Percentiles rank a stretch among this genome's conserved stretches.
Conservation (phyloP, 495 filamentous ascomycete species). For the Talaromyces wortmannii region DNA sequence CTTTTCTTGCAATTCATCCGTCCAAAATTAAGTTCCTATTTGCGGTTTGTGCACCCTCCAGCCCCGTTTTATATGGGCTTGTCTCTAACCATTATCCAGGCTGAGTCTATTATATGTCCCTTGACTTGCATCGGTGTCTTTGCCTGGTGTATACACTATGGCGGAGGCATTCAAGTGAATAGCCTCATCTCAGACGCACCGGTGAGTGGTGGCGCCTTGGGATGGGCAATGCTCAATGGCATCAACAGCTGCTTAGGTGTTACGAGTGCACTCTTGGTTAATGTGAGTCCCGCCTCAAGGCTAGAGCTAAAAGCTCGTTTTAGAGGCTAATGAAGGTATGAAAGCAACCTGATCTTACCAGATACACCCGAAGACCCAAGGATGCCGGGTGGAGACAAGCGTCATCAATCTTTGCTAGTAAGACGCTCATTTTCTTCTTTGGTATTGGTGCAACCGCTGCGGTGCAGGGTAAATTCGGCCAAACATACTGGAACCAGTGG, state of each 20-base stretch:
- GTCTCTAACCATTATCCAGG: neutral
- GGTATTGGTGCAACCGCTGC: neutral
- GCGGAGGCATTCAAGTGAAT: neutral
- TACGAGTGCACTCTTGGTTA: neutral
- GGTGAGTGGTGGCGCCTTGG: neutral
- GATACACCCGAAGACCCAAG: slow-evolving; percentile 11
- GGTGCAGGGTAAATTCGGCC: slow-evolving; percentile 6
- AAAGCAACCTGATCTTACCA: slow-evolving; percentile 14
- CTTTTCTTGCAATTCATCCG: slow-evolving; percentile 16
- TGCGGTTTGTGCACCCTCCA: neutral
- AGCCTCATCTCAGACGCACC: neutral
- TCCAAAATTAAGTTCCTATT: neutral
- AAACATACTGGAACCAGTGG: slow-evolving; percentile 14
- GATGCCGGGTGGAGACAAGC: neutral
- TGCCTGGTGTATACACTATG: neutral
- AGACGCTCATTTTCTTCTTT: slow-evolving; percentile 11
- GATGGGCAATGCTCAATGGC: neutral
- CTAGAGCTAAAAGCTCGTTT: neutral
- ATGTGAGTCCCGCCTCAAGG: neutral
- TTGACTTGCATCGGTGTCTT: neutral
- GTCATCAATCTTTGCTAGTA: slow-evolving; percentile 2
- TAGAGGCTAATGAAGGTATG: neutral
- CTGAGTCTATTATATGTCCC: neutral
- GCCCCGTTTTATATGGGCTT: neutral
- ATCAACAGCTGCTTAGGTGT: neutral